These are phyloP conservation scores for Kodamaea plutei DNA, from an alignment of 1,139 yeast species.

Conservation along the genomic window DNA sequence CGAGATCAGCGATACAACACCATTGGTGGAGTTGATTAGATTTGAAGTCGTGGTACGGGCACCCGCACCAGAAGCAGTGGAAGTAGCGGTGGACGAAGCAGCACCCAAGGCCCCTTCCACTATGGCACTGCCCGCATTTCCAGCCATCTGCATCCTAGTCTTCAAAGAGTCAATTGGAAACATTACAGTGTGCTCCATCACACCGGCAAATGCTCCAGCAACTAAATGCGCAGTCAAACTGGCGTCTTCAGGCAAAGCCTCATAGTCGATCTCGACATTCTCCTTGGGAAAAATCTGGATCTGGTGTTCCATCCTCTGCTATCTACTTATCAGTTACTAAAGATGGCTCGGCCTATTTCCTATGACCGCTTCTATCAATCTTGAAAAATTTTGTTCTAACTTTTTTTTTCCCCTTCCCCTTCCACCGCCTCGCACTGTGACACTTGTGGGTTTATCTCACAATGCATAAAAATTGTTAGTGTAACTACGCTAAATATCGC, in stretches of 20 bases:
- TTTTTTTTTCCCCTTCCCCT: conserved; percentile 1
- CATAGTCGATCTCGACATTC: conserved; percentile 65
- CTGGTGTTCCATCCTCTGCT: conserved; percentile 16
- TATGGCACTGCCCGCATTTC: conserved; percentile 8
- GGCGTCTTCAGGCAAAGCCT: conserved; percentile 85
- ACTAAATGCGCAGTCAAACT: conserved; percentile 73
- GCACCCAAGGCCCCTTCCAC: neutral
- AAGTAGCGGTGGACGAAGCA: conserved; percentile 1
- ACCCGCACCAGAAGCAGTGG: conserved; percentile 1
- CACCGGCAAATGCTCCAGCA: conserved; percentile 98
- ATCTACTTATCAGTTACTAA: no score
- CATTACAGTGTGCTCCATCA: conserved; percentile 97
- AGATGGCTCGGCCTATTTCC: no score
- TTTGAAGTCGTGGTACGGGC: neutral
- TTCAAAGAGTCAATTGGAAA: conserved; percentile 93
- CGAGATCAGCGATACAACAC: conserved; percentile 57
- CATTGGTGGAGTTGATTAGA: conserved; percentile 18
- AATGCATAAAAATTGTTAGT: neutral
- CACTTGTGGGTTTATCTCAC: neutral
- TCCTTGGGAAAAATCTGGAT: conserved; percentile 19
- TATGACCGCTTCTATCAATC: neutral
- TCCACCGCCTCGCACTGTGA: neutral
- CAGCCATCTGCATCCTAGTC: conserved; percentile 88
- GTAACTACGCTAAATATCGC: neutral
- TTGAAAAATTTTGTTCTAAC: conserved; percentile 4